Evolutionary conservation across 1,139 yeast species (phyloP), one percentile per base, ranked within the genome.

Genomic region (Debaryomyces robertsiae): DNA sequence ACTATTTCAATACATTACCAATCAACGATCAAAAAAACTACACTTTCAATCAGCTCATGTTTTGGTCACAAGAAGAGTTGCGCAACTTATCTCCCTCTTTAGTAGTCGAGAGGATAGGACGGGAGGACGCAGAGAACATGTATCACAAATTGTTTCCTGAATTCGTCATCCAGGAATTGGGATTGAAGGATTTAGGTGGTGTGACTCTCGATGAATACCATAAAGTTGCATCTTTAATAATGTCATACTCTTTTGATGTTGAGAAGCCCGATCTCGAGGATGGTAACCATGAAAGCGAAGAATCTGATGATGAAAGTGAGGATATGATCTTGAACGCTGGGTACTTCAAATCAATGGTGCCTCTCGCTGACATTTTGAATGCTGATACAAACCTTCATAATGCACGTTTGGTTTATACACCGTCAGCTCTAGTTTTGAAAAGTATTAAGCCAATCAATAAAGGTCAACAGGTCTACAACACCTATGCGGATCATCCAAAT

Each of bases 401-500:
- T 60, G 96, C 96, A 4, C 77, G 81, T 42, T 65, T 89, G 44
- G 71, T 70, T 22, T 79, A 82, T 53, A 49, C 60, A 2, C 68
- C 64, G 1, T 65, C 58, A 3, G 58, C 61, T 3, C 66, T 90
- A 35, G 79, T 79, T 7, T 88, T 93, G 93, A 73, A 75, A 36
- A 77, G 95, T 3, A 78, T 79, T n/a, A 77, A 74, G 42, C 61
- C 67, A 3, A 91, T 93, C 30, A 44, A 62, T 7, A 65, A 66
- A 32, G 91, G 87, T 1, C 82, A 80, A 17, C 98, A 93, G 56
- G 69, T 93, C 3, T 91, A 78, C 64, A 91, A 91, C 61, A 85
- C 91, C 0, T 93, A 93, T 59, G 95, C 96, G 2, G 94, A 89
- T 39, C 83, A 87, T 49, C 95, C 98, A 18, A 91, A 91, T 58